Evolutionary conservation across 306 rosid species (phyloP), one percentile per base, ranked within the genome.

Genomic region (Spatholobus suberectus): DNA sequence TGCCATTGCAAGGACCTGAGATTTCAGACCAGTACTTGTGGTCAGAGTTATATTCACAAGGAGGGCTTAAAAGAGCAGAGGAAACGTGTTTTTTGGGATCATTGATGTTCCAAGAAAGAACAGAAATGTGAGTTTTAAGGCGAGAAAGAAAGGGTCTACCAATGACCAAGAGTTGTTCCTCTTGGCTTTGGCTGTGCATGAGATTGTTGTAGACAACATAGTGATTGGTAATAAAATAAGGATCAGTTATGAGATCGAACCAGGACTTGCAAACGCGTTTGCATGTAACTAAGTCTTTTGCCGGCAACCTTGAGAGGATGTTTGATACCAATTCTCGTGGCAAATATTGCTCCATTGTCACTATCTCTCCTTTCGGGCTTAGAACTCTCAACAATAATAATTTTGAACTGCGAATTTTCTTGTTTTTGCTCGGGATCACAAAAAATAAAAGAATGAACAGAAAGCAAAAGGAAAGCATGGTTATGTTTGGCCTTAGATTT

Each of bases 11-110:
- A 18, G 85, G 85, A 27, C 81, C 85, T 29, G 35, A 6, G 8
- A 82, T 75, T 54, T 82, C 77, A 1, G 76, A 13, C 85, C 81
- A 82, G 43, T 66, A 82, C 26, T 75, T 66, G 17, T 82, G 62
- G 0, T 82, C 52, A 38, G 85, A 74, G 61, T 38, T 54, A 29
- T 37, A 81, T 3, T 74, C 47, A 1, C 8, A 5, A 1, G 85
- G 85, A 10, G 55, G 75, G 57, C 38, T 38, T 6, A 75, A 20
- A n/a, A 74, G 5, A 13, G 7, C 4, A 49, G 85, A 63, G 3
- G 47, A 81, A 52, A 82, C 69, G 0, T 18, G 24, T 0, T 8
- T 57, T 37, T 74, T 4, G 20, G 69, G 26, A 0, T 73, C 74
- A 1, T 35, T 49, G 23, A 24, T 5, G 3, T 15, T 40, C 11